phyloP scores from a whole-genome alignment of 1,139 yeast species.

The Candida anutae region DNA sequence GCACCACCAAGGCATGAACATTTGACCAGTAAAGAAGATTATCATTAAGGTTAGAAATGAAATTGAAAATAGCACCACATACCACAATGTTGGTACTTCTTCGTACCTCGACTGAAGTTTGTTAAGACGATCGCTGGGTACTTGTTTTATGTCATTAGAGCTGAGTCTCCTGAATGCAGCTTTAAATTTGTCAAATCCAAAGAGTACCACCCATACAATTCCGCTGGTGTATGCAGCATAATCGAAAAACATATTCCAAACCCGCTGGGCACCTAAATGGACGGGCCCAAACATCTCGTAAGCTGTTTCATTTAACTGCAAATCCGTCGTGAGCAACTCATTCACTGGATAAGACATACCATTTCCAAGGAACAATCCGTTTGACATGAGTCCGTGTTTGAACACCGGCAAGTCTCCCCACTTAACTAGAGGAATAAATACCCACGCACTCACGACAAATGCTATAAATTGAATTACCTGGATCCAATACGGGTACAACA shows the following conservation, averaged over 20 bases:
- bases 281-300: conserved; percentile 12
- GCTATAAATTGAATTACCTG: conserved; percentile 15
- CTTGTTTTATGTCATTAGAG: conserved; percentile 4
- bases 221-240: conserved; percentile 46
- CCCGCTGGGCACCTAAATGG: conserved; percentile 35
- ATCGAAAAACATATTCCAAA: conserved; percentile 45
- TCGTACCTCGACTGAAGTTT: conserved; percentile 27
- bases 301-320: conserved; percentile 10
- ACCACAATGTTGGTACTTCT: conserved; percentile 39
- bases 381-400: conserved; percentile 12
- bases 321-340: conserved; percentile 9
- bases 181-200: conserved; percentile 25
- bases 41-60: conserved; percentile 27
- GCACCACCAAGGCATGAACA: conserved; percentile 47
- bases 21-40: conserved; percentile 26
- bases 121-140: conserved; percentile 31
- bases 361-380: conserved; percentile 9
- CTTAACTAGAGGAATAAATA: conserved; percentile 12
- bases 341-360: conserved; percentile 11
- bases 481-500: conserved; percentile 16
- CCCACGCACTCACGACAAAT: conserved; percentile 14
- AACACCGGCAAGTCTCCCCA: conserved; percentile 10
- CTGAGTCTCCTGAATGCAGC: conserved; percentile 6
- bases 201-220: conserved; percentile 35
- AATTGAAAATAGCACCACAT: conserved; percentile 20